These are phyloP conservation scores for Boechera stricta DNA, from an alignment of 345 rosid species.

Conservation along the genomic window DNA sequence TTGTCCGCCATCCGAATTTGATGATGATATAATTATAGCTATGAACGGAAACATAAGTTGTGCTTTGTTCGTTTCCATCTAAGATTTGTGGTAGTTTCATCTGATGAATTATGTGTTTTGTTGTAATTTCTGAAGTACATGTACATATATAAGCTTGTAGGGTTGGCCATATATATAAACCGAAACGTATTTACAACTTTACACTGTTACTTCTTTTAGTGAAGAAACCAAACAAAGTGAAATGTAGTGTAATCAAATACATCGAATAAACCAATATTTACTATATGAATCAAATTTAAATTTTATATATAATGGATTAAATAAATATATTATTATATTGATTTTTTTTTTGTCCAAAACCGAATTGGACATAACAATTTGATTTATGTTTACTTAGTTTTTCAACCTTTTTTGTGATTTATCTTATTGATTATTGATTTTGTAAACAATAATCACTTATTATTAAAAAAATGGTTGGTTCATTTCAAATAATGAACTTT, in stretches of 20 bases:
- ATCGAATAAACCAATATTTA: background rate
- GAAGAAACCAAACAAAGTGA: background rate
- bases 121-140: background rate
- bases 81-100: constrained; percentile 5
- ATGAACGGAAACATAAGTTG: background rate
- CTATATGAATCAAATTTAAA: background rate
- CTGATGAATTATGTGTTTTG: background rate
- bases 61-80: constrained; percentile 17
- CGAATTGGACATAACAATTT: too few species aligned
- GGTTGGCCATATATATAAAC: constrained; percentile 3
- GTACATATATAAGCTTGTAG: background rate
- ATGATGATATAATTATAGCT: background rate
- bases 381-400: too few species aligned
- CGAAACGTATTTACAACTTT: background rate
- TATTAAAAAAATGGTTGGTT: background rate
- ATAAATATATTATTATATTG: too few species aligned
- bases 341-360: too few species aligned
- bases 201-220: background rate
- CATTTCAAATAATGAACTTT: background rate
- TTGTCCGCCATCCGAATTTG: constrained; percentile 50
- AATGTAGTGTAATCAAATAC: background rate
- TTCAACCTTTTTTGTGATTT: background rate
- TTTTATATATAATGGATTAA: background rate
- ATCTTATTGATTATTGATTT: background rate
- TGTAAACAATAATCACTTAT: too few species aligned